Percentiles rank a stretch among this genome's conserved stretches.
Evolutionary conservation across 2,329 filamentous ascomycete species (phyloP).

Genomic region (Trichoderma lentiforme): DNA sequence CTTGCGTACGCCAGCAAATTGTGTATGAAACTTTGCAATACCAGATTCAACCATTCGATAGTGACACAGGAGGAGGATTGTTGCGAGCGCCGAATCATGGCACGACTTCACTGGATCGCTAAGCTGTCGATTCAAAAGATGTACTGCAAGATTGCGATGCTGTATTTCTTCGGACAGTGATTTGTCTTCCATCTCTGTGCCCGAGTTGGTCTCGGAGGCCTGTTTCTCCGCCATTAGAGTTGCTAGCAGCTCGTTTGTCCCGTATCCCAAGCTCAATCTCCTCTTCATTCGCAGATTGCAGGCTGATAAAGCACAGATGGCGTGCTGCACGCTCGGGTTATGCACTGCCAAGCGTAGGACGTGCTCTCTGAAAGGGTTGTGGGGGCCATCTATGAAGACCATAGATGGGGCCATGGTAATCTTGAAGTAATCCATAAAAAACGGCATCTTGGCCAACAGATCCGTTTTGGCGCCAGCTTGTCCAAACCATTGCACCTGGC

Average conservation of each 20-base stretch:
- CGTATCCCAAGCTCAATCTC: conserved; percentile 60
- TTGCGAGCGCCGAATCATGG: conserved; percentile 84
- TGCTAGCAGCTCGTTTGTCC: conserved; percentile 49
- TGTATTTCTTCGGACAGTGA: conserved; percentile 77
- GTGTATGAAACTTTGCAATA: conserved; percentile 87
- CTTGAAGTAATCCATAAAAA: conserved; percentile 90
- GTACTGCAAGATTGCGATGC: conserved; percentile 75
- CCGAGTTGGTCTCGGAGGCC: conserved; percentile 42
- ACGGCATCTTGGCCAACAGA: conserved; percentile 75
- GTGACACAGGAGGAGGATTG: conserved; percentile 81
- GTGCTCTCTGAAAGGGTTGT: conserved; percentile 82
- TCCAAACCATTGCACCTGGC: conserved; percentile 45
- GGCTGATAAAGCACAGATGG: conserved; percentile 81
- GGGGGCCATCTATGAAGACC: conserved; percentile 82
- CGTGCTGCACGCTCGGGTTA: conserved; percentile 84
- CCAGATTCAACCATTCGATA: conserved; percentile 94
- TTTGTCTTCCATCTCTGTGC: conserved; percentile 56
- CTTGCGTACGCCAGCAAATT: conserved; percentile 90
- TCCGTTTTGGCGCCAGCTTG: conserved; percentile 54
- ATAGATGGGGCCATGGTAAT: conserved; percentile 89
- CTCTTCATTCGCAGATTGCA: conserved; percentile 88
- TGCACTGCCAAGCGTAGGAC: conserved; percentile 73
- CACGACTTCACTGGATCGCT: conserved; percentile 71
- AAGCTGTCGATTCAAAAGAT: conserved; percentile 78
- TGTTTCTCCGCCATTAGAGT: conserved; percentile 46